Evolutionary conservation across 2,329 filamentous ascomycete genomes (phyloP).

Genomic region (Fusarium dimerum): DNA sequence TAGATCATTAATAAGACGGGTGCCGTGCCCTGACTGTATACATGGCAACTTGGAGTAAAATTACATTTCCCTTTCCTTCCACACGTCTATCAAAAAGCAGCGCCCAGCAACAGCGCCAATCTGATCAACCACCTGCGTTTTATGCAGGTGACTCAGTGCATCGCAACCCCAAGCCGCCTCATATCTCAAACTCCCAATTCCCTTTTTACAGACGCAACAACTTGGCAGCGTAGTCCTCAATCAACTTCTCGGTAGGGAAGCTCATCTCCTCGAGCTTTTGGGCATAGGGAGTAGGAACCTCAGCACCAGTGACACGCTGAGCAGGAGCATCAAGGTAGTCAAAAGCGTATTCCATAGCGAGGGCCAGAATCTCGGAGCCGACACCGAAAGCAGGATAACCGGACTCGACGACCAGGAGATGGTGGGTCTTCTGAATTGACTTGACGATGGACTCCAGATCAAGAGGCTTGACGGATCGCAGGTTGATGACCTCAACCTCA

Average conservation of each 20-base stretch:
- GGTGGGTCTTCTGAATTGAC: slow-evolving; percentile 98
- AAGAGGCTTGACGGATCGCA: slow-evolving; percentile 94
- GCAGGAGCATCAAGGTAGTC: slow-evolving; percentile 96
- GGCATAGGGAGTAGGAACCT: slow-evolving; percentile 96
- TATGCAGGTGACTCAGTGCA: neutral
- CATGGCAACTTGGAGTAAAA: slow-evolving; percentile 43
- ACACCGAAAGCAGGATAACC: slow-evolving; percentile 97
- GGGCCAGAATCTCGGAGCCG: slow-evolving; percentile 85
- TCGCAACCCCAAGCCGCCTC: slow-evolving; percentile 1
- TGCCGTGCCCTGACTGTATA: slow-evolving; percentile 35
- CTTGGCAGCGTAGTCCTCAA: slow-evolving; percentile 87
- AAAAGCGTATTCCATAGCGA: slow-evolving; percentile 97
- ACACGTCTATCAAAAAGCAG: slow-evolving; percentile 38
- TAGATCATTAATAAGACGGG: slow-evolving; percentile 35
- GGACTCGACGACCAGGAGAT: slow-evolving; percentile 88
- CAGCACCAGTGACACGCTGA: slow-evolving; percentile 91
- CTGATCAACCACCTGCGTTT: slow-evolving; percentile 18
- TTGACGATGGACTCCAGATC: slow-evolving; percentile 94
- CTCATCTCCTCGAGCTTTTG: slow-evolving; percentile 90
- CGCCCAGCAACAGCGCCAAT: slow-evolving; percentile 29
- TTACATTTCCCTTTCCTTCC: slow-evolving; percentile 39
- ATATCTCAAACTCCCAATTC: slow-evolving; percentile 10
- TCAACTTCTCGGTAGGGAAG: slow-evolving; percentile 89
- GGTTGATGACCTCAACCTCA: slow-evolving; percentile 95
- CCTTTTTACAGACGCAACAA: slow-evolving; percentile 70